Percentiles rank a stretch among this genome's conserved stretches.
Evolutionary conservation across 2,329 filamentous ascomycete species (phyloP).

Genomic region (Dothiorella sarmentorum): DNA sequence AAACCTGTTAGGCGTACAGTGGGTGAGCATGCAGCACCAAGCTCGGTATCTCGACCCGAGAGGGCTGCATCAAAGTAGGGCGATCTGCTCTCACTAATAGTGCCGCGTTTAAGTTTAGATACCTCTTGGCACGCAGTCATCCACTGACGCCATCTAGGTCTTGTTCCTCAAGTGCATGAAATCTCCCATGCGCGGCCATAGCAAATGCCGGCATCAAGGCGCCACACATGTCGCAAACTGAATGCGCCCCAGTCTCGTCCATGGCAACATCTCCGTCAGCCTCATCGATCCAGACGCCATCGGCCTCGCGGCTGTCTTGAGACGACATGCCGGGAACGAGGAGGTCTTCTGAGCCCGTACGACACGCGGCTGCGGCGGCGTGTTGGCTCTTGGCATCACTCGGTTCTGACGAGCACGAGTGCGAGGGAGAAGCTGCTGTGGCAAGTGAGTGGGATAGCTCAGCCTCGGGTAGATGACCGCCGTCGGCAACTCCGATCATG

Average conservation of each 20-base stretch:
- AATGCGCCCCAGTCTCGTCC: conserved; percentile 28
- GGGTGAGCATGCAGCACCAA: too few relatives aligned
- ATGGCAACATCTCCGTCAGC: conserved; percentile 29
- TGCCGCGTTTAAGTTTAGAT: not conserved
- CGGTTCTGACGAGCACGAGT: not conserved
- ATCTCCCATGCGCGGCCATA: conserved; percentile 55
- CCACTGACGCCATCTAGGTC: not conserved
- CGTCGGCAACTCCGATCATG: not conserved
- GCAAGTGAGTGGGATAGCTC: not conserved
- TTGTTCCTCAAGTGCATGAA: conserved; percentile 37
- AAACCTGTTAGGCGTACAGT: not conserved
- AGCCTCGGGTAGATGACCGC: not conserved
- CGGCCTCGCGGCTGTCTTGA: conserved; percentile 21
- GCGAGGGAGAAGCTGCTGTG: not conserved
- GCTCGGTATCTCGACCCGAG: not conserved
- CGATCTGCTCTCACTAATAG: not conserved
- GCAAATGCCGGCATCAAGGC: conserved; percentile 57
- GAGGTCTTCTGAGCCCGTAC: conserved; percentile 32
- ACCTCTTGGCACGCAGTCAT: not conserved
- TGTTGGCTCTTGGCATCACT: not conserved
- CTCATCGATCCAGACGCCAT: conserved; percentile 21
- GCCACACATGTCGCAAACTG: conserved; percentile 49
- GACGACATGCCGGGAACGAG: conserved; percentile 26
- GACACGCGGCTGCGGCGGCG: conserved; percentile 10
- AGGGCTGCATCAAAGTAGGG: not conserved